Evolutionary conservation across 2,329 filamentous ascomycete species (phyloP).

Genomic region (Didymella pinodella): DNA sequence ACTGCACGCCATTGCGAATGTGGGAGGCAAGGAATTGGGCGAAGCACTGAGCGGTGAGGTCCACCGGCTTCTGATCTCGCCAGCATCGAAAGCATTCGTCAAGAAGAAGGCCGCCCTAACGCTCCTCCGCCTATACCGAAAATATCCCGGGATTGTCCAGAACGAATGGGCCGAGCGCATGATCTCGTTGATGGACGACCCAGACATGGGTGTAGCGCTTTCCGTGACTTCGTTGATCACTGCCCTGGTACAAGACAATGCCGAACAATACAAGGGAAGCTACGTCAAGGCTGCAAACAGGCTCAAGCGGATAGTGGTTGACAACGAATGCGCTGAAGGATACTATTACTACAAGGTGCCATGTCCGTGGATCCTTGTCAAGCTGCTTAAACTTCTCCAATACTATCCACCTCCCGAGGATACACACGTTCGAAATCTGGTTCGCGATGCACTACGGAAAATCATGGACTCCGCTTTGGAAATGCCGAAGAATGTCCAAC

Average conservation of each 20-base stretch:
- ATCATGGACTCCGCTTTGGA: constrained; percentile 93
- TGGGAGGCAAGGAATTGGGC: constrained; percentile 95
- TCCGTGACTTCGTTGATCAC: constrained; percentile 97
- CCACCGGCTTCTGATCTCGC: constrained; percentile 90
- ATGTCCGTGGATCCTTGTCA: constrained; percentile 97
- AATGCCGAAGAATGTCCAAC: constrained; percentile 96
- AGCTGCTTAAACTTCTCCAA: constrained; percentile 87
- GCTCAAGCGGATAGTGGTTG: constrained; percentile 87
- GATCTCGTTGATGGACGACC: constrained; percentile 98
- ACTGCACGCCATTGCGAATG: constrained; percentile 96
- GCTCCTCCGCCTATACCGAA: constrained; percentile 89
- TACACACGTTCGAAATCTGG: constrained; percentile 87
- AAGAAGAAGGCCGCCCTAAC: constrained; percentile 99
- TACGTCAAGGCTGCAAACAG: constrained; percentile 93
- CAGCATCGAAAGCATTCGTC: constrained; percentile 95
- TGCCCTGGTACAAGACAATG: constrained; percentile 89
- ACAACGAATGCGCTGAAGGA: constrained; percentile 86
- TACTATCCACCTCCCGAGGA: constrained; percentile 98
- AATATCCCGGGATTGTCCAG: constrained; percentile 91
- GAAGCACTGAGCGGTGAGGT: constrained; percentile 92
- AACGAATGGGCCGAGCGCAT: constrained; percentile 98
- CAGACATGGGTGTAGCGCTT: constrained; percentile 89
- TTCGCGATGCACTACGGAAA: constrained; percentile 88
- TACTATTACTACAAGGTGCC: constrained; percentile 99
- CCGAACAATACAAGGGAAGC: constrained; percentile 92